Evolutionary conservation across 768 basidiomycete genomes (phyloP), one percentile per base, ranked within the genome.

Genomic region (Leccinum aurantiacum): DNA sequence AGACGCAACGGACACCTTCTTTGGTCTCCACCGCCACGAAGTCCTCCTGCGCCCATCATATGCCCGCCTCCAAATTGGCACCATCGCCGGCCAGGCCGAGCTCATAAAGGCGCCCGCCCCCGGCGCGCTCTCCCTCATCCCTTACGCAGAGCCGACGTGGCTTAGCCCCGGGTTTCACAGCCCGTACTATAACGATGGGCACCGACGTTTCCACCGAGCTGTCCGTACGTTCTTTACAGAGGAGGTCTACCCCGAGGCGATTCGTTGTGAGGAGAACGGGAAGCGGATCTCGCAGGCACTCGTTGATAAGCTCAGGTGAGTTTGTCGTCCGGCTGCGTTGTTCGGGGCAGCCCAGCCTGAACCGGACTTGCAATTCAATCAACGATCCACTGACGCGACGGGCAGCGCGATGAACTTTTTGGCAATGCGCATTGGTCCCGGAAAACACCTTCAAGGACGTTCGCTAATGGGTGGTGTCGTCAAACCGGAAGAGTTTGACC

Each of bases 141-240:
- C 93, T 0, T 95, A 94, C 66, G 91, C 86, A 2, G 93, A 96
- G 67, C 88, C 94, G 7, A 86, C 88, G 1, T 95, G 91, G 91
- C 82, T 94, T 41, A 77, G 76, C 38, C 67, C 76, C 3, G 89
- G 87, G 0, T 92, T 82, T 78, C 78, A 81, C 62, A 87, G 80
- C 60, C 89, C 93, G 0, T 96, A 93, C 72, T 93, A 89, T 75
- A 86, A 80, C 24, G 88, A 87, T 4, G 81, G 82, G 22, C 93
- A 95, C 67, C 75, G 85, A 47, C 78, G 75, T 48, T 93, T 95
- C 74, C 93, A 95, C 67, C 82, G 78, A 58, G 88, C 82, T 0
- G 82, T 91, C 59, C 84, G 96, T 53, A 80, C 81, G 70, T 91
- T 95, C 72, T 85, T 91, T 65, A 83, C 85, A 73, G 86, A 87